These are phyloP conservation scores for Serendipita vermifera DNA, from an alignment of 768 basidiomycete species.

Conservation along the genomic window DNA sequence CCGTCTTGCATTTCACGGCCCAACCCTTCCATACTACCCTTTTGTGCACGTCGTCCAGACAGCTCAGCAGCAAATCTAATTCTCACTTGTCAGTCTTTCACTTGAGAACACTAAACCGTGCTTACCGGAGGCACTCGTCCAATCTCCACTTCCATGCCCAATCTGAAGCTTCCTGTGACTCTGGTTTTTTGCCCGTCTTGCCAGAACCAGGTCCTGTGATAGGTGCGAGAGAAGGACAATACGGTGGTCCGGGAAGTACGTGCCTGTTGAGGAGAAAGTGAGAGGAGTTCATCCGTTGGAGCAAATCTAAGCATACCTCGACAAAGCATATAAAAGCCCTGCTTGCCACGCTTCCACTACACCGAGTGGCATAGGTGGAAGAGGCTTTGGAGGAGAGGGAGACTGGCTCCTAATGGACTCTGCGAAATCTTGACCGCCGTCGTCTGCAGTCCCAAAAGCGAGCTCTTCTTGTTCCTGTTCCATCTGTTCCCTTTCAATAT, in stretches of 20 bases:
- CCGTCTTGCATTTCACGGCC: conserved; percentile 60
- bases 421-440: conserved; percentile 53
- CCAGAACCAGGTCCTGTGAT: conserved; percentile 10
- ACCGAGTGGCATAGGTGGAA: background rate
- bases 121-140: conserved; percentile 68
- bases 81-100: background rate
- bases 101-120: conserved; percentile 1
- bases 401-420: conserved; percentile 24
- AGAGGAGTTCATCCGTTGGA: background rate
- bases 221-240: conserved; percentile 38
- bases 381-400: background rate
- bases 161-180: conserved; percentile 14
- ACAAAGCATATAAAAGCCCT: conserved; percentile 76
- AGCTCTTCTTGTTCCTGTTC: conserved; percentile 16
- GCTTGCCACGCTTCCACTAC: conserved; percentile 57
- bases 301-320: conserved; percentile 34
- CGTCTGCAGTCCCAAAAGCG: conserved; percentile 21
- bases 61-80: conserved; percentile 72
- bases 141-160: conserved; percentile 50
- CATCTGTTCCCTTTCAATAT: conserved; percentile 8
- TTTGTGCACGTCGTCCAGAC: conserved; percentile 58
- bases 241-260: conserved; percentile 57
- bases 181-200: conserved; percentile 14
- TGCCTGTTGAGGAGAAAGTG: background rate
- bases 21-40: conserved; percentile 51